Conservation (phyloP, 208 protist genomes). For the Leishmania tarentolae region DNA sequence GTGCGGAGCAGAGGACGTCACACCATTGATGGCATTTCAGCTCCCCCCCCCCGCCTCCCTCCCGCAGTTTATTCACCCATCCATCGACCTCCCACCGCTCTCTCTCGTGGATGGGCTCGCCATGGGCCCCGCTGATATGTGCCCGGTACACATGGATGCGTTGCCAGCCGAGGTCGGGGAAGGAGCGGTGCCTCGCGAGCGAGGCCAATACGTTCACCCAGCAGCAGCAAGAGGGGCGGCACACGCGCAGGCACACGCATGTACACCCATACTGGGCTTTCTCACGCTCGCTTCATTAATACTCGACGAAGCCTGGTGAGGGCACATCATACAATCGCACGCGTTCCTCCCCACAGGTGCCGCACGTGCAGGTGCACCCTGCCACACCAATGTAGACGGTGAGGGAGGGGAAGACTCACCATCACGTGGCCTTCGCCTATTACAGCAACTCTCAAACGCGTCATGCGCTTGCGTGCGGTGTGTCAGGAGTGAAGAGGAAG, state of each 20-base stretch:
- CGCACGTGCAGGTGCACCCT: no score
- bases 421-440: neutral
- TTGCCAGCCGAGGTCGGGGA: neutral
- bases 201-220: neutral
- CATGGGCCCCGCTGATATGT: neutral
- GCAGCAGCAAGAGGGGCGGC: neutral
- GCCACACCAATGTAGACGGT: neutral
- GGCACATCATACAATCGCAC: neutral
- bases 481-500: neutral
- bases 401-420: neutral
- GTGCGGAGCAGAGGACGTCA: neutral
- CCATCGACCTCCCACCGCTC: neutral
- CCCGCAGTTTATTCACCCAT: neutral
- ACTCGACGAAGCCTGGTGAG: neutral
- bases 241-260: no score
- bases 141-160: neutral
- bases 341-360: neutral
- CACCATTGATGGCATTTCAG: neutral
- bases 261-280: neutral
- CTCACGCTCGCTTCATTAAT: neutral
- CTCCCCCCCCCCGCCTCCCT: neutral
- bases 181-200: neutral
- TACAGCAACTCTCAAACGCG: neutral
- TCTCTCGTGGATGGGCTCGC: neutral
- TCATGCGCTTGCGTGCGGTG: neutral